Evolutionary conservation across 371 early-diverging fungal species (phyloP), one percentile per base, ranked within the genome.

Genomic region (Coemansia sp.): DNA sequence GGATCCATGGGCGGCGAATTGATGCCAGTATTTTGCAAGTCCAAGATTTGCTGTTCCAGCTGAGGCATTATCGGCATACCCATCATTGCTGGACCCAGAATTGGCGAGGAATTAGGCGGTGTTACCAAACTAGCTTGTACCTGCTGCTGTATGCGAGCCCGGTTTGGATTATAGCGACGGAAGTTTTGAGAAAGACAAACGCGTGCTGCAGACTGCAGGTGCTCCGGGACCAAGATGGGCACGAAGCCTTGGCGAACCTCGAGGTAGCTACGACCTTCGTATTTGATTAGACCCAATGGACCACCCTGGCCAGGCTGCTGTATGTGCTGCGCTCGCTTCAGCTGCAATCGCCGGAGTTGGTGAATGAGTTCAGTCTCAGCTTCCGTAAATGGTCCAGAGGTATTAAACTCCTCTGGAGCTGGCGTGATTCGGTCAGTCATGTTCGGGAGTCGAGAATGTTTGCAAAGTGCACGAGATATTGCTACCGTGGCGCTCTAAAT

Each of bases 161-260:
- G 54, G 21, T 53, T 23, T 16, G 18, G 54, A 21, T 14, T n/a
- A 18, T 64, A 55, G 33, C 44, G 71, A 3, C 59, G 68, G 25
- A 75, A 40, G 30, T 75, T 58, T 47, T 64, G 33, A 11, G 64
- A 54, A 20, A 75, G 42, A 4, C 67, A 66, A 1, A 16, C 6
- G 57, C 68, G 64, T 6, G 67, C 75, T 3, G 26, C 48, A 12
- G 8, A 16, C 30, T 64, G 37, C 61, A 71, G 21, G 9, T 56
- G 67, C 1, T 56, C 14, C 0, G 75, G 75, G 1, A 75, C 72
- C 56, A 75, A 21, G 30, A 75, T 75, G 1, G 75, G 75, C 54
- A 54, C 23, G 12, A 55, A 64, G 3, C 64, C 63, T 8, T 59
- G 52, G 21, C 64, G 61, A 33, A 75, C 64, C 63, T 75, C 75